A percentile compares a stretch with the other conserved stretches of the same genome.
Evolutionary conservation across 768 basidiomycete genomes (phyloP).

Genomic region (Termitomyces sp.): DNA sequence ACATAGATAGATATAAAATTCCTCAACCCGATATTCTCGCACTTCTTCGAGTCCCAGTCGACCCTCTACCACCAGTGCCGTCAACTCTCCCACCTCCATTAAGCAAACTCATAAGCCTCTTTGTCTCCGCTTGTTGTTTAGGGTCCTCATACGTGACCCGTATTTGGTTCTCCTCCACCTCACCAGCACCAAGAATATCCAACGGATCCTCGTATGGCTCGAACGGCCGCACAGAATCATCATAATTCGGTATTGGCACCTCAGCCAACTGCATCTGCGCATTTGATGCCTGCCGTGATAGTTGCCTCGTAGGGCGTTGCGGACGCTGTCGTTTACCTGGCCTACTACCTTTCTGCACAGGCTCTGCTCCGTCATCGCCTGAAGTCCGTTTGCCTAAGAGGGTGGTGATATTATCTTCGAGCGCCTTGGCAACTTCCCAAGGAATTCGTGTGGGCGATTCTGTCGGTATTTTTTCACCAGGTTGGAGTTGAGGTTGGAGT

Average conservation of each 20-base stretch:
- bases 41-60: slow-evolving; percentile 13
- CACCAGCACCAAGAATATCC: slow-evolving; percentile 15
- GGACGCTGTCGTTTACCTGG: slow-evolving; percentile 34
- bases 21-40: slow-evolving; percentile 15
- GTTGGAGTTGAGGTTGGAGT: slow-evolving; percentile 1
- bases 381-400: slow-evolving; percentile 64
- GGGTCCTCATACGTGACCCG: slow-evolving; percentile 69
- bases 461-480: slow-evolving; percentile 18
- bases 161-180: slow-evolving; percentile 39
- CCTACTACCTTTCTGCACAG: slow-evolving; percentile 13
- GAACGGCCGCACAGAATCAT: slow-evolving; percentile 19
- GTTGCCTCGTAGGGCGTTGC: slow-evolving; percentile 27
- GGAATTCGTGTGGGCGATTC: slow-evolving; percentile 40
- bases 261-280: slow-evolving; percentile 18
- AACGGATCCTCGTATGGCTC: slow-evolving; percentile 23
- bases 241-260: slow-evolving; percentile 14
- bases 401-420: slow-evolving; percentile 65
- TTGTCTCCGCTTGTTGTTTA: slow-evolving; percentile 51
- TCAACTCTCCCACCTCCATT: slow-evolving; percentile 22
- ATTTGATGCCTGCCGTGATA: slow-evolving; percentile 33
- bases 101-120: slow-evolving; percentile 51
- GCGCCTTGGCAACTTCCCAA: slow-evolving; percentile 45
- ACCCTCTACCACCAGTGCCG: slow-evolving; percentile 15
- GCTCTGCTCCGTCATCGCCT: slow-evolving; percentile 26
- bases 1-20: not conserved